Conservation (phyloP, 75 land plant genomes). For the Larix kaempferi region DNA sequence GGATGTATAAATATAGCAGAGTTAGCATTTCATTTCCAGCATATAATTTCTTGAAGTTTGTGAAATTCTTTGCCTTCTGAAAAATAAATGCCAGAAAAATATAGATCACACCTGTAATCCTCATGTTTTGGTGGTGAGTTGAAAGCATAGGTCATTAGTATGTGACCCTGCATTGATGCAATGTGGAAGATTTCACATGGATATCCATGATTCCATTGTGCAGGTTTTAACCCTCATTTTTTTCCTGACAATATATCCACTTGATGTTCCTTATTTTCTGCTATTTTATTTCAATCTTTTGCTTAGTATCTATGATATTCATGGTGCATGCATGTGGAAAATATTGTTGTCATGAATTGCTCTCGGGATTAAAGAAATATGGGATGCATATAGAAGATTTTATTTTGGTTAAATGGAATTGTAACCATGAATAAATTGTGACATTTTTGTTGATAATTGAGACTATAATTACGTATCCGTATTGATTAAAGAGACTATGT, state of each 20-base stretch:
- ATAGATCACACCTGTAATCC: no score
- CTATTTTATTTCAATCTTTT: neutral
- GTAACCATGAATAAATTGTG: neutral
- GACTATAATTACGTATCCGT: neutral
- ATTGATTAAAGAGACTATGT: constrained; percentile 4
- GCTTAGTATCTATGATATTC: neutral
- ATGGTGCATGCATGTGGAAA: neutral
- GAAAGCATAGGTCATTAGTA: no score
- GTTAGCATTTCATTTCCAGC: no score
- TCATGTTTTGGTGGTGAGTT: no score
- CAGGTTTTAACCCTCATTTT: neutral
- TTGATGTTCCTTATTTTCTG: neutral
- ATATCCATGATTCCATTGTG: neutral
- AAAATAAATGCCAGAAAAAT: no score
- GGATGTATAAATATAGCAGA: no score
- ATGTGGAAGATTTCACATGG: neutral
- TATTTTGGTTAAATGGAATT: neutral
- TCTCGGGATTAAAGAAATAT: neutral
- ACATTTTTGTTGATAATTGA: neutral
- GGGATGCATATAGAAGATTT: neutral
- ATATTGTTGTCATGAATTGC: neutral
- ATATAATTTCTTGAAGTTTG: no score
- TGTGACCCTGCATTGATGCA: no score
- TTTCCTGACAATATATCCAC: neutral
- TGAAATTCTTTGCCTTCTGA: no score